Evolutionary conservation across 179 eudicot species (phyloP), one percentile per base, ranked within the genome.

Genomic region (Patellifolia procumbens): DNA sequence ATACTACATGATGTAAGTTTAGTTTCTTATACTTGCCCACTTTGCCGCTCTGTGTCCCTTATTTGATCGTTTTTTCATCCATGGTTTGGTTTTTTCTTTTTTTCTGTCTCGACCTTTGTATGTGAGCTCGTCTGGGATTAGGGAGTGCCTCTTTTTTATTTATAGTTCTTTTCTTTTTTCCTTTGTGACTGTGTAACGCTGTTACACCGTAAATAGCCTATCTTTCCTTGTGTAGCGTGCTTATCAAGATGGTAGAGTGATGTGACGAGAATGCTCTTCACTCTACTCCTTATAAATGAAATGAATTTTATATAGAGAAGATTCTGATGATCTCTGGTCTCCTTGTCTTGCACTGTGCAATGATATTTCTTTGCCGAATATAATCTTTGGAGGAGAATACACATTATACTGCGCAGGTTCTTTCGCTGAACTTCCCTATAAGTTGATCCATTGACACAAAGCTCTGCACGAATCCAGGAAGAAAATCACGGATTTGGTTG

Each of bases 1-100:
- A 87, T 93, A 60, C 72, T 93, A 73, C 92, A 86, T 76, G 94
- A 96, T 86, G 99, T 96, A 89, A 85, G 97, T 79, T 55, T 63
- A 52, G 46, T 29, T 4, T 37, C 37, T 52, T 26, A 35, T n/a
- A 46, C 29, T 20, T 17, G 56, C 37, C 35, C 8, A 42, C n/a
- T 51, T 31, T 34, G 42, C n/a, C 29, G 19, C 71, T 46, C 58
- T 51, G 11, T 73, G 32, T 71, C 2, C 53, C 8, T 17, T 20
- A 64, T 35, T 2, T 66, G 51, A 35, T 6, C 42, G 29, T 16
- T 64, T 22, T 9, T 39, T 19, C 26, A 19, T 10, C 15, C 22
- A 64, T 20, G 59, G 8, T 58, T 2, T 26, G 0, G 17, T 58
- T 28, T n/a, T 26, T 29, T 12, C 26, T 58, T 58, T 28, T 9